Base-by-base conservation (phyloP, 2,329 filamentous ascomycete genomes). In the Cladosporium austrohemisphaericum region DNA sequence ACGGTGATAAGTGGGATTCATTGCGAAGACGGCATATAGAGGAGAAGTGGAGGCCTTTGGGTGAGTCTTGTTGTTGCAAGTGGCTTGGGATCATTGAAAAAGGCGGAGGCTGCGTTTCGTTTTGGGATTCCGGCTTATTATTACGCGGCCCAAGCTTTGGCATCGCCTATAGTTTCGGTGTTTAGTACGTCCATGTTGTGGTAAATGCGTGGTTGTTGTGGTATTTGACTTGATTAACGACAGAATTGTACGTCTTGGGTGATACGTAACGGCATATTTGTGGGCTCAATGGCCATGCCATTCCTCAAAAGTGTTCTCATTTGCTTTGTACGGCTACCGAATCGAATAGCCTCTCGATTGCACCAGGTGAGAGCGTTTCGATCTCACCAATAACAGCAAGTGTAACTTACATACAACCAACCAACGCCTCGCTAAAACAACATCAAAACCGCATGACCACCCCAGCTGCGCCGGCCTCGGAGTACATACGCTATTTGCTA, bases 361-460 rank as follows among this genome's bases (percentile, higher is more conserved):
- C n/a, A n/a, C n/a, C n/a, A n/a, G n/a, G n/a, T n/a, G n/a, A n/a
- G n/a, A n/a, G n/a, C n/a, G n/a, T n/a, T n/a, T n/a, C n/a, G n/a
- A n/a, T 18, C 5, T 23, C 20, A 16, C 28, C 31, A n/a, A 29
- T 29, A 26, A n/a, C 19, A 29, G 19, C 33, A 35, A 40, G 33
- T 36, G 28, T 6, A 35, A 26, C 40, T 41, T 26, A 46, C 26
- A 43, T n/a, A n/a, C n/a, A n/a, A n/a, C 36, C 55, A 44, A 37
- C 57, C 55, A 61, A 61, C 60, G 55, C 60, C 60, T 51, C 56
- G 60, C 60, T 63, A 60, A 58, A 46, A 38, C 11, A 19, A 46
- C 29, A 38, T 9, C 4, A 41, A 38, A 14, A 22, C 45, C 18
- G 33, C 31, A 33, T 28, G 23, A 31, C 22, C 33, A 50, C 49